Percentiles rank a stretch among this genome's conserved stretches.
Conservation (phyloP, 768 basidiomycete genomes). For the Termitomyces heimii region DNA sequence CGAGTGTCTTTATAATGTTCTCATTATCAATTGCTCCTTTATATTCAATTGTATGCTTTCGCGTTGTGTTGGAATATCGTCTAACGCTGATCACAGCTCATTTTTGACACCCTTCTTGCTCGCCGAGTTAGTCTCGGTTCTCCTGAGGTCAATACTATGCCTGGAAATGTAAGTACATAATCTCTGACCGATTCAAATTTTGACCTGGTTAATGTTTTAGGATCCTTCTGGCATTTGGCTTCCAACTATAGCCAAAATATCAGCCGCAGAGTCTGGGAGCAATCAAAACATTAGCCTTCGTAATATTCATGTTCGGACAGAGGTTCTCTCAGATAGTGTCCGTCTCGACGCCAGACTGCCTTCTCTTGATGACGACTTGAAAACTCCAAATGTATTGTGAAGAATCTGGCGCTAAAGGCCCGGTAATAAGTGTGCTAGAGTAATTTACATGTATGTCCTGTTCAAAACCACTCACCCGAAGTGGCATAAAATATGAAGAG, state of each 20-base stretch:
- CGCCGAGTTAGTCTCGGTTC: slow-evolving; percentile 6
- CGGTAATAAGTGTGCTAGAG: neutral
- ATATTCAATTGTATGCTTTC: slow-evolving; percentile 29
- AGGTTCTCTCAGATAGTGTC: slow-evolving; percentile 7
- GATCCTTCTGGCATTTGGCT: slow-evolving; percentile 8
- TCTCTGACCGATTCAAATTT: neutral
- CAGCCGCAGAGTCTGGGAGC: neutral
- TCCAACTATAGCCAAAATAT: neutral
- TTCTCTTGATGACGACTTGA: neutral
- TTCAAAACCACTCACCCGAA: slow-evolving; percentile 10
- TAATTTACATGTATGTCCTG: slow-evolving; percentile 12
- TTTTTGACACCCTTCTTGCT: slow-evolving; percentile 14
- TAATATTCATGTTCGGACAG: slow-evolving; percentile 15
- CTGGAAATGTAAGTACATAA: neutral
- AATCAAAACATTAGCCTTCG: slow-evolving; percentile 15
- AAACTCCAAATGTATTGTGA: neutral
- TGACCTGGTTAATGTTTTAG: neutral
- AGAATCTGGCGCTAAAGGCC: neutral
- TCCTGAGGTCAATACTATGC: slow-evolving; percentile 1
- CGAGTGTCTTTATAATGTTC: slow-evolving; percentile 31
- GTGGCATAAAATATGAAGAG: slow-evolving; percentile 4
- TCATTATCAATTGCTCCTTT: slow-evolving; percentile 34
- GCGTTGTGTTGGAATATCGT: neutral
- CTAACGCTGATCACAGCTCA: neutral
- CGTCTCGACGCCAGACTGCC: neutral